Conservation (phyloP, 2,329 filamentous ascomycete genomes). For the Ascochyta viciae-villosae region DNA sequence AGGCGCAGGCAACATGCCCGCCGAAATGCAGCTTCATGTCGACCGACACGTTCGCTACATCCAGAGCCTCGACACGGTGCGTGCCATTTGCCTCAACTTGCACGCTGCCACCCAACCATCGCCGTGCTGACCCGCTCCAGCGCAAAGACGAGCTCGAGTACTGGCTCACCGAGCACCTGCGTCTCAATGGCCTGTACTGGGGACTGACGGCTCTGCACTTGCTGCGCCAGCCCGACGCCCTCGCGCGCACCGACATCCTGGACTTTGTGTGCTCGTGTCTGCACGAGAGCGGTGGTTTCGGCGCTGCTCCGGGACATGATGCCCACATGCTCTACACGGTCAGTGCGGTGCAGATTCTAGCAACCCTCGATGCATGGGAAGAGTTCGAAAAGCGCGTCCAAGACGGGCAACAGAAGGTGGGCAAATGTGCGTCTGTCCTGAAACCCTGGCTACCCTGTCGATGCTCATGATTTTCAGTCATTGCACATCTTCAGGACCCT, state of each 20-base stretch:
- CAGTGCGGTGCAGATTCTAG: constrained; percentile 92
- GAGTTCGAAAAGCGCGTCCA: constrained; percentile 76
- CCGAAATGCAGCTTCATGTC: constrained; percentile 60
- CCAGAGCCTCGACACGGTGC: constrained; percentile 84
- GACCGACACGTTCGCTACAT: constrained; percentile 89
- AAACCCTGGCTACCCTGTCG: constrained; percentile 4
- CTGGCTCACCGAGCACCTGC: constrained; percentile 96
- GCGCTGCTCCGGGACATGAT: constrained; percentile 92
- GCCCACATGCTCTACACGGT: constrained; percentile 96
- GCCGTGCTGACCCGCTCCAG: constrained; percentile 57
- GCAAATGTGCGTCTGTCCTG: constrained; percentile 70
- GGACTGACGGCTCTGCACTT: constrained; percentile 88
- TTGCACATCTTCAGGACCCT: constrained; percentile 80
- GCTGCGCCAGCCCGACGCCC: constrained; percentile 78
- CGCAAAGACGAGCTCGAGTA: constrained; percentile 95
- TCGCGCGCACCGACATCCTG: constrained; percentile 81
- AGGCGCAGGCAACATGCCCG: constrained; percentile 47
- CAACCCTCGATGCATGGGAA: constrained; percentile 82
- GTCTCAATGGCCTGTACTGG: constrained; percentile 97
- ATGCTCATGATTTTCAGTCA: constrained; percentile 61
- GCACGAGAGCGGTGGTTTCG: constrained; percentile 87
- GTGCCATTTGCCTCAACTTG: constrained; percentile 44
- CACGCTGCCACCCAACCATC: constrained; percentile 24
- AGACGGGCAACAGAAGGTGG: constrained; percentile 74
- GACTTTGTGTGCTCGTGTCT: constrained; percentile 96